Evolutionary conservation across 108 stramenopile genomes (phyloP).

Genomic region (Skeletonema potamos): DNA sequence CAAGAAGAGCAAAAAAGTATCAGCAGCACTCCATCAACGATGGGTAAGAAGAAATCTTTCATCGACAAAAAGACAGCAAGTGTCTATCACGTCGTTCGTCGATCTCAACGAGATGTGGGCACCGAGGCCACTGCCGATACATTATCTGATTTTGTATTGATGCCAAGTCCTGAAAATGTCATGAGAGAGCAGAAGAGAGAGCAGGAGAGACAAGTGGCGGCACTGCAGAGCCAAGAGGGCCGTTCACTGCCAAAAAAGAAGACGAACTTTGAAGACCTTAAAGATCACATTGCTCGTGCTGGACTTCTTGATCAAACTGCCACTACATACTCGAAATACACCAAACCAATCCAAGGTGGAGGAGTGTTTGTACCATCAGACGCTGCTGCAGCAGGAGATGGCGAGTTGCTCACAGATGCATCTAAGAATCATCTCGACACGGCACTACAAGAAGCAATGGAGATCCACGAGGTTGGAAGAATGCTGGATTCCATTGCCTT

Average conservation of each 20-base stretch:
- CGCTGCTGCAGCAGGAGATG: not conserved
- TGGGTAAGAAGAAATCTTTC: conserved; percentile 92
- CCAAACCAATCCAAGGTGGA: conserved; percentile 78
- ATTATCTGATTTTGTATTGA: conserved; percentile 60
- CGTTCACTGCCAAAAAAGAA: not conserved
- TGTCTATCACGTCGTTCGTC: conserved; percentile 78
- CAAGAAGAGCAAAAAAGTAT: too few species aligned
- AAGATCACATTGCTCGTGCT: conserved; percentile 28
- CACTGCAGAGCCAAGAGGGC: not conserved
- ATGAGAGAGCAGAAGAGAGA: conserved; percentile 1
- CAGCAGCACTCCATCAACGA: conserved; percentile 16
- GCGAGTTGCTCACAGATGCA: conserved; percentile 26
- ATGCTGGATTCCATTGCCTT: conserved; percentile 85
- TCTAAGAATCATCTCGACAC: conserved; percentile 50
- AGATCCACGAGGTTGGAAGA: conserved; percentile 71
- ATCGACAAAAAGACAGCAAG: conserved; percentile 88
- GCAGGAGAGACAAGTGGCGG: not conserved
- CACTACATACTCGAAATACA: conserved; percentile 88
- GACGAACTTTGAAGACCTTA: conserved; percentile 10
- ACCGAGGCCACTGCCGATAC: conserved; percentile 49
- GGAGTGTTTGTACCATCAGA: conserved; percentile 36
- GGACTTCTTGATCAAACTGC: conserved; percentile 77
- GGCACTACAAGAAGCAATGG: conserved; percentile 53
- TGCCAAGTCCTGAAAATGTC: conserved; percentile 57
- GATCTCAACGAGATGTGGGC: conserved; percentile 86